These are phyloP conservation scores for Lactarius akahatsu DNA, from an alignment of 768 basidiomycete species.

Conservation along the genomic window DNA sequence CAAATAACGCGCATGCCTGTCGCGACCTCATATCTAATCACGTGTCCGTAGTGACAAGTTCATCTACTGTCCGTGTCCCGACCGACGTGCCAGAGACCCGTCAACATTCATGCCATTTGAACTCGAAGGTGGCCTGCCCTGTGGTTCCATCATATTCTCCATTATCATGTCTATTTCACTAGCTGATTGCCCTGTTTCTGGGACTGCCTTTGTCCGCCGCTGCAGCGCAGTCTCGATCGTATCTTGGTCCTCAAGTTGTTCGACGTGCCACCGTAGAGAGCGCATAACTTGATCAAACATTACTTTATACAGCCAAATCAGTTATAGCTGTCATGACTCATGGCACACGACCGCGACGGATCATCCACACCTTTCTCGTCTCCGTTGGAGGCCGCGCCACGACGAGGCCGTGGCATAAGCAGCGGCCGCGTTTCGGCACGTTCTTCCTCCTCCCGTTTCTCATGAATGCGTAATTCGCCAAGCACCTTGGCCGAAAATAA, in stretches of 20 bases:
- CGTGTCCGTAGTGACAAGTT: constrained; percentile 8
- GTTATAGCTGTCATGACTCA: not conserved
- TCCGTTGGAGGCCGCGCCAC: constrained; percentile 33
- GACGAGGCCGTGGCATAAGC: constrained; percentile 35
- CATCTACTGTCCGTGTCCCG: not conserved
- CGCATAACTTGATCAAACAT: constrained; percentile 41
- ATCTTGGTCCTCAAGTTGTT: constrained; percentile 46
- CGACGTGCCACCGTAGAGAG: constrained; percentile 40
- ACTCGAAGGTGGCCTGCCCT: not conserved
- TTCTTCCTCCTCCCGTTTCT: constrained; percentile 41
- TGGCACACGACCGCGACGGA: not conserved
- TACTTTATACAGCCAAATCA: constrained; percentile 31
- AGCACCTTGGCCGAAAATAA: constrained; percentile 41
- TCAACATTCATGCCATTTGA: not conserved
- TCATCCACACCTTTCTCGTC: constrained; percentile 42
- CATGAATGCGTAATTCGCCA: constrained; percentile 38
- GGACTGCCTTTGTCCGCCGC: constrained; percentile 39
- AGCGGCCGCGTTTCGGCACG: constrained; percentile 35
- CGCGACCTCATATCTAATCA: constrained; percentile 1
- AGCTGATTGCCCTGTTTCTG: constrained; percentile 39
- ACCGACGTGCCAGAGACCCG: not conserved
- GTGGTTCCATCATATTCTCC: constrained; percentile 40
- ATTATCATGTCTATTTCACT: constrained; percentile 43
- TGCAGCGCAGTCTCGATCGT: constrained; percentile 42
- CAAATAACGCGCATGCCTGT: constrained; percentile 22